Percentiles rank a stretch among this genome's conserved stretches.
These are phyloP conservation scores for Akebia trifoliata DNA, from an alignment of 164 flowering plant species.

Conservation along the genomic window DNA sequence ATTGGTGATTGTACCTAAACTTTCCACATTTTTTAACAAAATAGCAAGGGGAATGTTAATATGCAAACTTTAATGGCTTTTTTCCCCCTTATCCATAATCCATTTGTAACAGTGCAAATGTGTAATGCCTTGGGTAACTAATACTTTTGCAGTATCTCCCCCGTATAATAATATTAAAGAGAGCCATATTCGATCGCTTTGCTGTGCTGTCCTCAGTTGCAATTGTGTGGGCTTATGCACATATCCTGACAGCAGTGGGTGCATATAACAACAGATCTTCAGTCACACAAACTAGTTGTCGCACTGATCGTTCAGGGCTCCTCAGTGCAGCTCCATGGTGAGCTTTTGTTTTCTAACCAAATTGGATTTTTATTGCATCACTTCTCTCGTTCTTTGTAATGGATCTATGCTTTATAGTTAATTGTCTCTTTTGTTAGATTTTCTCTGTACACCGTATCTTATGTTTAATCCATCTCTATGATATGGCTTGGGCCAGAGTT, in stretches of 20 bases:
- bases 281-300: slow-evolving; percentile 43
- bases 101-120: not conserved
- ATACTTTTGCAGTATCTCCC: slow-evolving; percentile 60
- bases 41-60: no score
- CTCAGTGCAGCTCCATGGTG: slow-evolving; percentile 59
- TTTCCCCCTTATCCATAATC: no score
- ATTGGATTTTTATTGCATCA: no score
- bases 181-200: slow-evolving; percentile 37
- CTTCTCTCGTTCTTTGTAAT: no score
- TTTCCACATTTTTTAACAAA: no score
- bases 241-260: slow-evolving; percentile 50
- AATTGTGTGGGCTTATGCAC: slow-evolving; percentile 55
- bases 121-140: not conserved
- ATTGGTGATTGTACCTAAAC: no score
- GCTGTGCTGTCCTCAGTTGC: slow-evolving; percentile 46
- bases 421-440: no score
- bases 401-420: no score
- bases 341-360: slow-evolving; percentile 2
- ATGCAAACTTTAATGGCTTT: no score
- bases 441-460: no score
- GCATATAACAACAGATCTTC: slow-evolving; percentile 39
- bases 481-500: no score
- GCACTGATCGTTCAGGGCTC: slow-evolving; percentile 68
- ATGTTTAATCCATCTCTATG: no score
- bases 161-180: slow-evolving; percentile 22